A percentile compares a stretch with the other conserved stretches of the same genome.
Evolutionary conservation across 495 filamentous ascomycete genomes (phyloP).

Genomic region (Darksidea phi): DNA sequence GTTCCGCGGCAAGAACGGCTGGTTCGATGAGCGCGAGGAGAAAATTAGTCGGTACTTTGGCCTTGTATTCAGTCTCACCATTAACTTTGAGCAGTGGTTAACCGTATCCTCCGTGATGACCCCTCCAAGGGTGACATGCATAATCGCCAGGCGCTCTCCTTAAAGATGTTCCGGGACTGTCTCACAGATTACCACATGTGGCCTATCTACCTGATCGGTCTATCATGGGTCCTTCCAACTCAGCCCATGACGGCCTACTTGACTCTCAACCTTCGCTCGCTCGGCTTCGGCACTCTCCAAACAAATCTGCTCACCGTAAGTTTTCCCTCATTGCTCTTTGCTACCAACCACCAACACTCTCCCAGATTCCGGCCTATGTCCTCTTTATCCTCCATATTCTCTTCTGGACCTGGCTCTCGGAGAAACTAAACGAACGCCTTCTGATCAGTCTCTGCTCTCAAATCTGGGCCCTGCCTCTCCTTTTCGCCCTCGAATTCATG

Average conservation of each 20-base stretch:
- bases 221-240: conserved; percentile 36
- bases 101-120: conserved; percentile 40
- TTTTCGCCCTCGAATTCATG: conserved; percentile 53
- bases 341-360: background rate
- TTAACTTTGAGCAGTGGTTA: conserved; percentile 33
- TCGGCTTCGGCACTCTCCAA: conserved; percentile 34
- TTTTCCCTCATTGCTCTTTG: background rate
- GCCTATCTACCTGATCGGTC: conserved; percentile 42
- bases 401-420: conserved; percentile 58
- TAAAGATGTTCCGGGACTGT: conserved; percentile 30
- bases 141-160: conserved; percentile 34
- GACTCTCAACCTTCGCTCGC: conserved; percentile 25
- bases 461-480: conserved; percentile 58
- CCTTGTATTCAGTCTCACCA: background rate
- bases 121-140: conserved; percentile 41
- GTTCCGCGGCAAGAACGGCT: conserved; percentile 39
- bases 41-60: conserved; percentile 33
- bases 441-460: conserved; percentile 52
- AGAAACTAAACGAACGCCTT: conserved; percentile 57
- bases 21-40: conserved; percentile 41
- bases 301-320: conserved; percentile 38
- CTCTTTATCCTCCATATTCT: conserved; percentile 51
- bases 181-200: conserved; percentile 41
- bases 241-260: conserved; percentile 31
- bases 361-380: conserved; percentile 39